A percentile compares a stretch with the other conserved stretches of the same genome.
Evolutionary conservation across 2,329 filamentous ascomycete species (phyloP).

Genomic region (Xylariaceae sp.): DNA sequence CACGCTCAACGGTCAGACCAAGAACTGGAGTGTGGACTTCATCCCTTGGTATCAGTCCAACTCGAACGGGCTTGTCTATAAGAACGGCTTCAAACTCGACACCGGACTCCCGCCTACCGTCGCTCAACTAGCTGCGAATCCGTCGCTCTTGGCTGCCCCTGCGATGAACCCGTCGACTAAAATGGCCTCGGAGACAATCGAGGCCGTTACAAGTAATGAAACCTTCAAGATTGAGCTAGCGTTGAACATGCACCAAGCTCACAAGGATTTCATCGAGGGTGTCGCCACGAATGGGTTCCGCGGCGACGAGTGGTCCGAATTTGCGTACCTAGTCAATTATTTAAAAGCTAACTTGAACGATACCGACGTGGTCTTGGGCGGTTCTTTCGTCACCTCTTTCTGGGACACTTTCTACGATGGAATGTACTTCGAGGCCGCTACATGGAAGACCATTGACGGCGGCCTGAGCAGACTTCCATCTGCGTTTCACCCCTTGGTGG

Average conservation of each 20-base stretch:
- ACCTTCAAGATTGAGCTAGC: constrained; percentile 39
- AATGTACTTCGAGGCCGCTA: constrained; percentile 58
- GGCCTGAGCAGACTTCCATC: constrained; percentile 54
- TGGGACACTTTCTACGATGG: constrained; percentile 54
- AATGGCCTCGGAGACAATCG: constrained; percentile 37
- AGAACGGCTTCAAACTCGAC: constrained; percentile 45
- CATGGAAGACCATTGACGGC: constrained; percentile 64
- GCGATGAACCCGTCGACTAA: constrained; percentile 35
- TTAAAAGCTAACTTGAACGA: constrained; percentile 53
- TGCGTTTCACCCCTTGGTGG: constrained; percentile 61
- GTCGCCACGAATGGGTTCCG: constrained; percentile 19
- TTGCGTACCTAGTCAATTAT: constrained; percentile 59
- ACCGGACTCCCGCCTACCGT: constrained; percentile 53
- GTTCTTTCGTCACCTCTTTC: constrained; percentile 40
- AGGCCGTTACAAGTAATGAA: constrained; percentile 34
- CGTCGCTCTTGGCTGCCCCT: constrained; percentile 36
- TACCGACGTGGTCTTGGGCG: constrained; percentile 48
- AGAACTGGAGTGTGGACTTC: constrained; percentile 53
- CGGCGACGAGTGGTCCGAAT: constrained; percentile 64
- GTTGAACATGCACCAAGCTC: constrained; percentile 43
- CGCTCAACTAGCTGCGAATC: constrained; percentile 45
- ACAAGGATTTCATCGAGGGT: constrained; percentile 30
- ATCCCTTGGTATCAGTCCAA: constrained; percentile 60
- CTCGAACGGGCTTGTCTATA: constrained; percentile 52
- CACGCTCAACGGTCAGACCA: constrained; percentile 51